Conservation (phyloP, 169 alveolate species). For the Eimeria sp. region DNA sequence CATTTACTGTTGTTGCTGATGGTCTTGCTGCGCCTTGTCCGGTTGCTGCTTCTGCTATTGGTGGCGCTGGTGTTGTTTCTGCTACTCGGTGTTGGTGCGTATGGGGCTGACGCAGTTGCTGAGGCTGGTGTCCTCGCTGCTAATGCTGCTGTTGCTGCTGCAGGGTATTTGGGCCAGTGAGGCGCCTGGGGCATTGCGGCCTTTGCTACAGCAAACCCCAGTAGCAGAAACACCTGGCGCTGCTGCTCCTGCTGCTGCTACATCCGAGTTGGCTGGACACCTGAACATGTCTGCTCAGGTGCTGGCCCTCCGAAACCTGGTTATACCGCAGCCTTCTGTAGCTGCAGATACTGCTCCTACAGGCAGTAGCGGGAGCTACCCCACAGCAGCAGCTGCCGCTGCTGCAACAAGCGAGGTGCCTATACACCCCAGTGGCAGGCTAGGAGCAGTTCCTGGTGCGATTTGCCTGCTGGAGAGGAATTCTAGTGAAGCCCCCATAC, state of each 20-base stretch:
- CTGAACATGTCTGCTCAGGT: neutral
- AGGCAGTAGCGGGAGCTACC: neutral
- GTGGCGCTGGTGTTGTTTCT: neutral
- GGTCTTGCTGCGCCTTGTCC: neutral
- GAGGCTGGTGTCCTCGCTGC: neutral
- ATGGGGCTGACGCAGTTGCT: no score
- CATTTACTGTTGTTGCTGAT: neutral
- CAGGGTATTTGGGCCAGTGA: slow-evolving; percentile 46
- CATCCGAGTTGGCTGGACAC: neutral
- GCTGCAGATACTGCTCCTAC: neutral
- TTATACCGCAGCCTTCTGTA: neutral
- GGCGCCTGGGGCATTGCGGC: neutral
- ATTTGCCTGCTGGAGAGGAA: neutral
- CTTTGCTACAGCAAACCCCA: slow-evolving; percentile 3
- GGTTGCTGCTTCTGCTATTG: neutral
- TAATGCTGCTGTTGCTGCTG: neutral
- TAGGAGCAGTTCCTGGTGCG: neutral
- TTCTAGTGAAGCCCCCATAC: neutral
- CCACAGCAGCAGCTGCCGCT: slow-evolving; percentile 28
- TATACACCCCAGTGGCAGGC: slow-evolving; percentile 37
- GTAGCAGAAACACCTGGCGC: neutral
- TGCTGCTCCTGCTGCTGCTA: slow-evolving; percentile 39
- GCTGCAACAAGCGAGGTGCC: neutral
- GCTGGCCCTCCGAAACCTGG: slow-evolving; percentile 6
- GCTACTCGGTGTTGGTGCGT: neutral